Base-by-base conservation (phyloP, 768 basidiomycete species). In the Nidularia sp. region DNA sequence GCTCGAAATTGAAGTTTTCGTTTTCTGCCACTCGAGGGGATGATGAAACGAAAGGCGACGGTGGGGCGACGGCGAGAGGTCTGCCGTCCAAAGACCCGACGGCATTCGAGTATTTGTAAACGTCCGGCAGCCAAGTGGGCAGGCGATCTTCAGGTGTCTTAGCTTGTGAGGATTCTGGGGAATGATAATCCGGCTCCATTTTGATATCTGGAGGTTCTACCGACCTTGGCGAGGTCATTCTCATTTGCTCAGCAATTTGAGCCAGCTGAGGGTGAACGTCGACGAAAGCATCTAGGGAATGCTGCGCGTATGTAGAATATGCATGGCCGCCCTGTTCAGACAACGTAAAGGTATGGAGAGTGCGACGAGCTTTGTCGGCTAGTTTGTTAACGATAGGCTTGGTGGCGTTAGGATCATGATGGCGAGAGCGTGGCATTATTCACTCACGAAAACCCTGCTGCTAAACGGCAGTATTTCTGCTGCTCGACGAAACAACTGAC, bases 371-470 rank as follows among this genome's bases (percentile, higher is more conserved):
- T 60, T 79, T 80, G 12, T 82, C 79, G 49, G 70, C 62, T 4
- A 84, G 70, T 59, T 77, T 81, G 53, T 80, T 78, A 56, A 85
- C 70, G 18, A 82, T 67, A n/a, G 78, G 77, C 83, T 85, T 54
- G 29, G 5, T 45, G 36, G 18, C 4, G 32, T 39, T n/a, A 33
- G 9, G 41, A 22, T 36, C 15, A 10, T 44, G 12, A 39, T 48
- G 9, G 9, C 44, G 22, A 51, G 42, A 25, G 18, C n/a, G 13
- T 6, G 18, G 33, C n/a, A 31, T 48, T 8, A 51, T 36, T 39
- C 12, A 71, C 78, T 51, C 58, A 83, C 86, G 45, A 85, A 68
- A 33, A 82, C 78, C 59, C 83, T 82, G 10, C 74, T 75, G 45
- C 81, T 81, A 55, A 81, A 80, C 4, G 83, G 79, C 45, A 85